These are phyloP conservation scores for Candida sp. DNA, from an alignment of 1,139 yeast species.

Conservation along the genomic window DNA sequence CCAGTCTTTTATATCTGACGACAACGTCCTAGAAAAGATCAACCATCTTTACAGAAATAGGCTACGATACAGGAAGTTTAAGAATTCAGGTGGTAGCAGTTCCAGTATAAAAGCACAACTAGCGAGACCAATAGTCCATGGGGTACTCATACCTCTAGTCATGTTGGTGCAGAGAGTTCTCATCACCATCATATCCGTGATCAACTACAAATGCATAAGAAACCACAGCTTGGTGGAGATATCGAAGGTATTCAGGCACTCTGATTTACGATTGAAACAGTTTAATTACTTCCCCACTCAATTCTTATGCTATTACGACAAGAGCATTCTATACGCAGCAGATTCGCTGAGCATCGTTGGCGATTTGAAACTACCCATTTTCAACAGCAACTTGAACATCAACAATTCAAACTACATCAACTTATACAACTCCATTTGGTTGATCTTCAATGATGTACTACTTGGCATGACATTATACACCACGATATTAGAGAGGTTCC, in stretches of 20 bases:
- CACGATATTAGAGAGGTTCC: slow-evolving; percentile 49
- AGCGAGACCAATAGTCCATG: neutral
- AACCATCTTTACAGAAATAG: slow-evolving; percentile 33
- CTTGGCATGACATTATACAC: slow-evolving; percentile 70
- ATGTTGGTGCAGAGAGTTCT: slow-evolving; percentile 23
- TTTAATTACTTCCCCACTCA: slow-evolving; percentile 83
- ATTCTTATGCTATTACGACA: slow-evolving; percentile 57
- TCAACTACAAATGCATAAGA: slow-evolving; percentile 25
- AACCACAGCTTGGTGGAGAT: slow-evolving; percentile 34
- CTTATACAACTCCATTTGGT: slow-evolving; percentile 88
- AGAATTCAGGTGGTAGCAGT: neutral
- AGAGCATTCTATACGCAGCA: slow-evolving; percentile 30
- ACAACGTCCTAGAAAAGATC: slow-evolving; percentile 33
- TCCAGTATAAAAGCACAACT: neutral
- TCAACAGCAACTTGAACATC: slow-evolving; percentile 43
- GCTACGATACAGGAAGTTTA: slow-evolving; percentile 12
- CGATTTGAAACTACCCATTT: slow-evolving; percentile 37
- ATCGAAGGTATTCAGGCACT: slow-evolving; percentile 76
- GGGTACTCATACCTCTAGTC: slow-evolving; percentile 13
- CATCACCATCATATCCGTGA: slow-evolving; percentile 22
- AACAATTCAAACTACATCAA: slow-evolving; percentile 80
- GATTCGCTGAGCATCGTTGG: slow-evolving; percentile 23
- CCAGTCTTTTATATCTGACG: slow-evolving; percentile 25
- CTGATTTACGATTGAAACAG: slow-evolving; percentile 80
- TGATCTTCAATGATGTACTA: slow-evolving; percentile 80